Evolutionary conservation across 352 stramenopile genomes (phyloP).

Genomic region (Pythium plurisporium): DNA sequence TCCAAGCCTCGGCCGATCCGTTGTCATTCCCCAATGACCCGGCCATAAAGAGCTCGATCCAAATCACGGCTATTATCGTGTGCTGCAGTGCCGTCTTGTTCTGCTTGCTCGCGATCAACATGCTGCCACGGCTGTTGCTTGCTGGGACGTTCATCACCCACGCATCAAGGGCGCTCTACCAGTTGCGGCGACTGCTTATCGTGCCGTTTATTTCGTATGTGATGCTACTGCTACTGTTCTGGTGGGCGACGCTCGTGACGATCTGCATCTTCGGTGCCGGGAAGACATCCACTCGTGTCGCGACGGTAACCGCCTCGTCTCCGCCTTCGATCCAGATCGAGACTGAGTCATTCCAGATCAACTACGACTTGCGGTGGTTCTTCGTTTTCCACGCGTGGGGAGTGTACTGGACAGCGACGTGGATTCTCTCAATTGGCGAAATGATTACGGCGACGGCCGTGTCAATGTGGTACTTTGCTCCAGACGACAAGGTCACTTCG

Average conservation of each 20-base stretch:
- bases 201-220: conserved; percentile 67
- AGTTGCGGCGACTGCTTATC: conserved; percentile 63
- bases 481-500: conserved; percentile 50
- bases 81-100: conserved; percentile 64
- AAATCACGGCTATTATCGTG: conserved; percentile 53
- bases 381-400: conserved; percentile 75
- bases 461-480: conserved; percentile 76
- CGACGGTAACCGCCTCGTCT: conserved; percentile 43
- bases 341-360: conserved; percentile 65
- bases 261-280: conserved; percentile 74
- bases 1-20: conserved; percentile 45
- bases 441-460: conserved; percentile 75
- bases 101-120: conserved; percentile 52
- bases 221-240: conserved; percentile 65
- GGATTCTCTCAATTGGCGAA: conserved; percentile 60
- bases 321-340: conserved; percentile 49
- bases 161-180: conserved; percentile 52
- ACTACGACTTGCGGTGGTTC: conserved; percentile 62
- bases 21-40: conserved; percentile 53
- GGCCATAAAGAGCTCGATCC: conserved; percentile 61
- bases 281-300: conserved; percentile 49
- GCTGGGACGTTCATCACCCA: conserved; percentile 77
- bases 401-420: conserved; percentile 76
- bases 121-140: conserved; percentile 60
- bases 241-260: conserved; percentile 67